phyloP scores from a whole-genome alignment of 805 yeast species.

The Candida arabinofermentans region DNA sequence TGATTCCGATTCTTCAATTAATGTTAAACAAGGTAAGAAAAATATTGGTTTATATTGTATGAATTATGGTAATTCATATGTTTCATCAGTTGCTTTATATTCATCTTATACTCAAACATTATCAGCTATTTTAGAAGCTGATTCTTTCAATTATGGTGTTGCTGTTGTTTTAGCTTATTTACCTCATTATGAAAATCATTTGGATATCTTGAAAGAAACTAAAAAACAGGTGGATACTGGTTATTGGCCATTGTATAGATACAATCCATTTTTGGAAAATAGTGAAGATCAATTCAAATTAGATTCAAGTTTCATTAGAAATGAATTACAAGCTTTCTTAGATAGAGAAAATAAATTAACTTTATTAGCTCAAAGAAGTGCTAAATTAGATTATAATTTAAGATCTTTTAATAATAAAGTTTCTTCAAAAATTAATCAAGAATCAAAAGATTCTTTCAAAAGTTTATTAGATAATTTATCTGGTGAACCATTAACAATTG shows the following conservation, averaged over 20 bases:
- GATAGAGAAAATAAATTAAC: constrained; percentile 89
- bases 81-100: constrained; percentile 91
- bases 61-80: constrained; percentile 86
- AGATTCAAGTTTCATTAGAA: constrained; percentile 79
- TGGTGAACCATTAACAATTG: constrained; percentile 87
- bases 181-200: constrained; percentile 72
- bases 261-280: constrained; percentile 54
- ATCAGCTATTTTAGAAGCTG: constrained; percentile 88
- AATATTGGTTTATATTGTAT: constrained; percentile 93
- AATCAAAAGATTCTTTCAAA: constrained; percentile 74
- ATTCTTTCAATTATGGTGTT: constrained; percentile 75
- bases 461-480: constrained; percentile 79
- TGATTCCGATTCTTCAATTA: constrained; percentile 72
- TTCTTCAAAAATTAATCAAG: constrained; percentile 46
- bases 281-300: constrained; percentile 61
- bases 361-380: constrained; percentile 63
- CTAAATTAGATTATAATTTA: constrained; percentile 73
- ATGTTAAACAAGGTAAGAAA: constrained; percentile 63
- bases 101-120: constrained; percentile 90
- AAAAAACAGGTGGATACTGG: constrained; percentile 89
- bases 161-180: constrained; percentile 86
- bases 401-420: constrained; percentile 58
- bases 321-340: constrained; percentile 72
- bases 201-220: constrained; percentile 78
- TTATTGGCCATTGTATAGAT: constrained; percentile 94